Evolutionary conservation across 2,329 filamentous ascomycete species (phyloP).

Genomic region (Xylaria digitata): DNA sequence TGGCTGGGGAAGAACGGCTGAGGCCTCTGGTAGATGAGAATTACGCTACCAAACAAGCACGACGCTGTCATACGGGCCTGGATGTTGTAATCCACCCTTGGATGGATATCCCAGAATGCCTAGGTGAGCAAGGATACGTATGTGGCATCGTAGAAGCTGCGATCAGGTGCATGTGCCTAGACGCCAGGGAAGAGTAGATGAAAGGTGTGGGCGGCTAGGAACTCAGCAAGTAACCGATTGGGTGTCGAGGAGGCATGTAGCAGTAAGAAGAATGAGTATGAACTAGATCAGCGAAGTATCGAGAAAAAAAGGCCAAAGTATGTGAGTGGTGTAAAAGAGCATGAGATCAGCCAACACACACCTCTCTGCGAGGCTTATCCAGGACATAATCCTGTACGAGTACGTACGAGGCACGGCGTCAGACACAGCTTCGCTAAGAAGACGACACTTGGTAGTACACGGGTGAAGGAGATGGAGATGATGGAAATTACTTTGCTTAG

Average conservation of each 20-base stretch:
- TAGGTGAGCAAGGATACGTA: slow-evolving; percentile 26
- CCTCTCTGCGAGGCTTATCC: slow-evolving; percentile 14
- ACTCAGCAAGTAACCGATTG: slow-evolving; percentile 13
- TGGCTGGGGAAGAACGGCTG: slow-evolving; percentile 33
- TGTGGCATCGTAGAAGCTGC: slow-evolving; percentile 24
- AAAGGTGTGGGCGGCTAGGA: slow-evolving; percentile 22
- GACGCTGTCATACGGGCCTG: slow-evolving; percentile 32
- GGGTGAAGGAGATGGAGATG: not conserved
- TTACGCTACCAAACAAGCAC: slow-evolving; percentile 18
- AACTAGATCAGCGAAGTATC: not conserved
- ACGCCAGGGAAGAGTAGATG: not conserved
- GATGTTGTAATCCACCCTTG: slow-evolving; percentile 20
- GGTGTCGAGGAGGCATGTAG: slow-evolving; percentile 14
- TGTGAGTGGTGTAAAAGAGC: not conserved
- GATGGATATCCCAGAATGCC: slow-evolving; percentile 17
- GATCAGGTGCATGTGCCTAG: slow-evolving; percentile 14
- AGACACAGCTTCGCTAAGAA: slow-evolving; percentile 1
- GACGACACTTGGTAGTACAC: not conserved
- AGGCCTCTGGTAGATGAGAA: slow-evolving; percentile 24
- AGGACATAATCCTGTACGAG: slow-evolving; percentile 5
- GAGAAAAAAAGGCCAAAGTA: not conserved
- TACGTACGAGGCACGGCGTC: not conserved
- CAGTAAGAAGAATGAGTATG: not conserved
- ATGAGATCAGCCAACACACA: slow-evolving; percentile 20
- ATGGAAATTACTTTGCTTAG: not conserved